These are phyloP conservation scores for Ophiostoma piceae DNA, from an alignment of 2,329 filamentous ascomycete species.

Conservation along the genomic window DNA sequence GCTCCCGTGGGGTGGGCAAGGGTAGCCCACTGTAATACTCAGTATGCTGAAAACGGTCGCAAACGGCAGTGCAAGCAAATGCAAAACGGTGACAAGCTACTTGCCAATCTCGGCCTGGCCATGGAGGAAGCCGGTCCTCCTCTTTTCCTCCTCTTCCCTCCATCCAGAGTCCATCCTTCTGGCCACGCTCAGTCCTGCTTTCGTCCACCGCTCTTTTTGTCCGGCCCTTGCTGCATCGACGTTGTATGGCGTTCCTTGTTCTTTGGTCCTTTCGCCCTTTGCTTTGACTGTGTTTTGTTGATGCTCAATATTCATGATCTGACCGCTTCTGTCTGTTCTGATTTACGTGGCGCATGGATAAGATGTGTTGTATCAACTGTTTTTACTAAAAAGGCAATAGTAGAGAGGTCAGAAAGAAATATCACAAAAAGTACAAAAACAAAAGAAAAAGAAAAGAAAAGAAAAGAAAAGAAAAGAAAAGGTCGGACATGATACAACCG, in stretches of 20 bases:
- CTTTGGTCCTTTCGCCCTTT: background rate
- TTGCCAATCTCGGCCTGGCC: background rate
- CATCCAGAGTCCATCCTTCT: background rate
- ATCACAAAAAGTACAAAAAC: background rate
- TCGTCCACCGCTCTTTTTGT: constrained; percentile 5
- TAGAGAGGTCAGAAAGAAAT: background rate
- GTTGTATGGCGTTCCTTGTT: background rate
- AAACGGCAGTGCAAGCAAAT: background rate
- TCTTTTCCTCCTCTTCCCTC: background rate
- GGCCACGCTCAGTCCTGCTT: background rate
- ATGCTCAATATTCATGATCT: background rate
- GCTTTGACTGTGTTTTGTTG: background rate
- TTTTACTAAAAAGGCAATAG: background rate
- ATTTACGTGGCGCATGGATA: too few relatives aligned
- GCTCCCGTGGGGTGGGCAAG: constrained; percentile 8
- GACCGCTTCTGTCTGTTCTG: background rate
- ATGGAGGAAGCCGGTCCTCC: constrained; percentile 1
- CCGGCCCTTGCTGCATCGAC: background rate
- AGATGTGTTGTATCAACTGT: background rate
- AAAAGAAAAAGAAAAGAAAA: background rate
- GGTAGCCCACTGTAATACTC: background rate
- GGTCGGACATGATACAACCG: background rate
- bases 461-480: background rate
- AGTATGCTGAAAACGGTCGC: background rate
- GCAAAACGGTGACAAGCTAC: background rate